Evolutionary conservation across 257 asterid species (phyloP).

Genomic region (Phtheirospermum japonicum): DNA sequence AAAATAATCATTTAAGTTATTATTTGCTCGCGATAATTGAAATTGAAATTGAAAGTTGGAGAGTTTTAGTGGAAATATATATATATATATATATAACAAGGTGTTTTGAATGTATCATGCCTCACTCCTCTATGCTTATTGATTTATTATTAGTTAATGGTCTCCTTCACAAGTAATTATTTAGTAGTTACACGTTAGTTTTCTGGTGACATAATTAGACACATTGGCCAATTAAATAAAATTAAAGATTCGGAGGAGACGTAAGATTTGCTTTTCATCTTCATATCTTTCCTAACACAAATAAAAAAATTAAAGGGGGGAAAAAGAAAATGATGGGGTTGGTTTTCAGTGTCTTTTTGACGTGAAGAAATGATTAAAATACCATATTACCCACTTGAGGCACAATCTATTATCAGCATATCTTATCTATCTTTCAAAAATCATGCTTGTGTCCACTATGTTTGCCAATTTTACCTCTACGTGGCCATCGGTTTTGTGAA

Average conservation of each 20-base stretch:
- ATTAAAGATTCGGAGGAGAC: conserved; percentile 33
- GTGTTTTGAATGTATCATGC: no score
- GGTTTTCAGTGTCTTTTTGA: conserved; percentile 35
- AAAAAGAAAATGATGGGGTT: conserved; percentile 36
- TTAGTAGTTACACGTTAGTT: conserved; percentile 9
- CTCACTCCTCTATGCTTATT: no score
- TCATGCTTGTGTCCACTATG: conserved; percentile 39
- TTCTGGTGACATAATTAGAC: conserved; percentile 25
- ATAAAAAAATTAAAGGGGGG: conserved; percentile 6
- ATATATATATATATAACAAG: no score
- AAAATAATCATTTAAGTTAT: no score
- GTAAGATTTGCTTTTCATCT: conserved; percentile 34
- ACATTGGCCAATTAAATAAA: conserved; percentile 26
- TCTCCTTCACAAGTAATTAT: not conserved
- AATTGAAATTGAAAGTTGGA: conserved; percentile 15
- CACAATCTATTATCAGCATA: conserved; percentile 52
- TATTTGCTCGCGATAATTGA: conserved; percentile 13
- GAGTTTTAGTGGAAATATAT: no score
- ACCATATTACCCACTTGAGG: conserved; percentile 56
- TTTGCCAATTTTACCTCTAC: conserved; percentile 34
- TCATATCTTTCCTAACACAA: conserved; percentile 28
- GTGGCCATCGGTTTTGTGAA: no score
- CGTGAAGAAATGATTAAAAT: conserved; percentile 55
- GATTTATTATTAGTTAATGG: no score
- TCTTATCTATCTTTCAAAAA: conserved; percentile 51